phyloP scores from a whole-genome alignment of 2,329 filamentous ascomycete genomes.

The Bretziella fagacearum region DNA sequence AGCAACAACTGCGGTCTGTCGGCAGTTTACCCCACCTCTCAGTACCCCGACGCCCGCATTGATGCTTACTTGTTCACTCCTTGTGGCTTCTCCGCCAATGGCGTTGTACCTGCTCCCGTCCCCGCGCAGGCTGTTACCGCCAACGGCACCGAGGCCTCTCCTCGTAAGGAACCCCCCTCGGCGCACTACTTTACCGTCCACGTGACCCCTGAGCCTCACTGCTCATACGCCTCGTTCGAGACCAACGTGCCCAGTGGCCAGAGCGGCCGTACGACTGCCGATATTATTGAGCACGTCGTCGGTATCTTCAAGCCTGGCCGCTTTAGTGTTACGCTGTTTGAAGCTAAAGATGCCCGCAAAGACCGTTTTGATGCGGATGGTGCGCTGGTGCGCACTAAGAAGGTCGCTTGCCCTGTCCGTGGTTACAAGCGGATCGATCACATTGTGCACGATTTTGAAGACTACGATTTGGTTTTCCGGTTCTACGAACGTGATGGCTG shows the following conservation, averaged over 20 bases:
- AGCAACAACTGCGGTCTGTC: slow-evolving; percentile 79
- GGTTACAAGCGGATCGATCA: slow-evolving; percentile 84
- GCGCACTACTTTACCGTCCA: slow-evolving; percentile 97
- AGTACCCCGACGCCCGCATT: slow-evolving; percentile 83
- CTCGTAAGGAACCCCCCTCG: slow-evolving; percentile 22
- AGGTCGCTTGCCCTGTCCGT: slow-evolving; percentile 38
- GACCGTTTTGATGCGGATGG: slow-evolving; percentile 11
- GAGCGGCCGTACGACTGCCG: slow-evolving; percentile 71
- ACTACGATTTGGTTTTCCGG: slow-evolving; percentile 90
- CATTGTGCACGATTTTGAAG: slow-evolving; percentile 93
- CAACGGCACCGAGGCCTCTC: slow-evolving; percentile 6
- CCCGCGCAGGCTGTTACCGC: slow-evolving; percentile 27
- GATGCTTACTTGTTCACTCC: slow-evolving; percentile 94
- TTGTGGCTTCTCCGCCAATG: slow-evolving; percentile 94
- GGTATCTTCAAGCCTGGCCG: slow-evolving; percentile 94
- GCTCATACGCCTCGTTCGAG: slow-evolving; percentile 95
- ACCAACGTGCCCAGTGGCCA: slow-evolving; percentile 89
- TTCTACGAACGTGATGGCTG: slow-evolving; percentile 89
- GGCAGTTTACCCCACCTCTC: slow-evolving; percentile 68
- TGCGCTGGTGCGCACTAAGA: slow-evolving; percentile 25
- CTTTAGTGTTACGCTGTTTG: slow-evolving; percentile 92
- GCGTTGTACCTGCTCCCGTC: slow-evolving; percentile 67
- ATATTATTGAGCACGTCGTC: slow-evolving; percentile 86
- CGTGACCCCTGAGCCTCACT: slow-evolving; percentile 91
- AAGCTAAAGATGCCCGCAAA: slow-evolving; percentile 46